Conservation (phyloP, 2,329 filamentous ascomycete species). For the Ustulina deusta region DNA sequence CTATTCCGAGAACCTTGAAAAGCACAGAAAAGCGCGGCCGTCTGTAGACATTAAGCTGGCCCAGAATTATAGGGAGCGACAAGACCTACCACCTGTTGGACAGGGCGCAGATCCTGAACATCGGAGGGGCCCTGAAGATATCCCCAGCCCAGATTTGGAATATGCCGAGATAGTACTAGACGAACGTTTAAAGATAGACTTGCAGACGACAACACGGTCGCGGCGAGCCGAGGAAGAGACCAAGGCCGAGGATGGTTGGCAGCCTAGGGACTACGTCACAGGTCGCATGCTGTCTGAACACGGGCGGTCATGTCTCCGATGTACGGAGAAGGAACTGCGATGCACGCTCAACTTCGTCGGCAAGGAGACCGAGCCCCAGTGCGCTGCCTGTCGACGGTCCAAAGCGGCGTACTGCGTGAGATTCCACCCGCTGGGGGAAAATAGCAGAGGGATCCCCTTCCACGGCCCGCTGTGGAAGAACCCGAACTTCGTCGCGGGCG, state of each 20-base stretch:
- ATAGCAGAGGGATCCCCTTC: not conserved
- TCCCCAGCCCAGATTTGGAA: not conserved
- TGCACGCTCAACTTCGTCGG: slow-evolving; percentile 45
- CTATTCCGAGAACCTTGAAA: not conserved
- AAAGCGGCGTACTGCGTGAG: slow-evolving; percentile 40
- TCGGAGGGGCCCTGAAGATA: not conserved
- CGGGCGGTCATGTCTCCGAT: slow-evolving; percentile 43
- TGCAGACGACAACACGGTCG: not conserved
- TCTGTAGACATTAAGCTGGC: slow-evolving; percentile 31
- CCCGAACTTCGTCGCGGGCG: slow-evolving; percentile 42
- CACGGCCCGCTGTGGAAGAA: slow-evolving; percentile 43
- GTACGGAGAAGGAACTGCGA: slow-evolving; percentile 40
- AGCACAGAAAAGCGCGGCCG: slow-evolving; percentile 17
- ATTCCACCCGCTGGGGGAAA: not conserved
- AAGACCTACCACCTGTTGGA: slow-evolving; percentile 27
- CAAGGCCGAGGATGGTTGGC: not conserved
- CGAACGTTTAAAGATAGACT: not conserved
- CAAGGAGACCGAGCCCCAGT: slow-evolving; percentile 37
- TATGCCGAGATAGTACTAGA: slow-evolving; percentile 10
- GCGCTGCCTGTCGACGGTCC: slow-evolving; percentile 43
- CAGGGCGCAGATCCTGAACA: slow-evolving; percentile 1
- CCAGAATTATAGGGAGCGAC: slow-evolving; percentile 17
- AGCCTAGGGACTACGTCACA: slow-evolving; percentile 36
- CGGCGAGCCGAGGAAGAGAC: not conserved
- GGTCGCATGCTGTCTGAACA: slow-evolving; percentile 39